Evolutionary conservation across 805 yeast species (phyloP), one percentile per base, ranked within the genome.

Genomic region (Cyberlindnera xylosilytica): DNA sequence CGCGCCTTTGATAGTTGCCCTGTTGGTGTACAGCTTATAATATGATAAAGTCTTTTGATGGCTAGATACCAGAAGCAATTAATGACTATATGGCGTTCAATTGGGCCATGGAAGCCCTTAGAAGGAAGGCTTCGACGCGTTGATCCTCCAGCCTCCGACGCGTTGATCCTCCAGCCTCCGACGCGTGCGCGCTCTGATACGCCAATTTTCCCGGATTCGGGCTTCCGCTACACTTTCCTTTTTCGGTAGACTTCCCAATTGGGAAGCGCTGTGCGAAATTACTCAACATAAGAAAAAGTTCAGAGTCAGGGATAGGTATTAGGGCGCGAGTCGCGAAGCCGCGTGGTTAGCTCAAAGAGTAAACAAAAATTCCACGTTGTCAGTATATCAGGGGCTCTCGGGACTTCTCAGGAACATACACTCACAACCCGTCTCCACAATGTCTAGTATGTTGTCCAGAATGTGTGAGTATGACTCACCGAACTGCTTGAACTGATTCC

Each of bases 381-480:
- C 10, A 22, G 24, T 7, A 22, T 22, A 10, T 26, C 29, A 26
- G 29, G 29, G 29, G 29, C 11, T 5, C 15, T 26, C 6, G 11
- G 12, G 15, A 26, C 29, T 5, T 12, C 12, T 26, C 29, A 9
- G n/a, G n/a, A 8, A 13, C 29, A 12, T 26, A 18, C n/a, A 9
- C 20, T 4, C 13, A 11, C 29, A 9, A 8, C n/a, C 29, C n/a
- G 12, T 26, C 23, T 6, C 12, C 26, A 32, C 29, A 26, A 53
- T 53, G 57, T 46, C 57, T 27, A 47, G 57, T 53, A 51, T 45
- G 57, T 51, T 53, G 28, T 16, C 31, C 12, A 42, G 34, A 4
- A 5, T 49, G 13, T 44, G 54, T 52, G 54, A 49, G 57, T 52
- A 23, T 16, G 13, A 20, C 20, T 16, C 26, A 13, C 26, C 26